These are phyloP conservation scores for Didymella keratinophila DNA, from an alignment of 2,329 filamentous ascomycete species.

Conservation along the genomic window DNA sequence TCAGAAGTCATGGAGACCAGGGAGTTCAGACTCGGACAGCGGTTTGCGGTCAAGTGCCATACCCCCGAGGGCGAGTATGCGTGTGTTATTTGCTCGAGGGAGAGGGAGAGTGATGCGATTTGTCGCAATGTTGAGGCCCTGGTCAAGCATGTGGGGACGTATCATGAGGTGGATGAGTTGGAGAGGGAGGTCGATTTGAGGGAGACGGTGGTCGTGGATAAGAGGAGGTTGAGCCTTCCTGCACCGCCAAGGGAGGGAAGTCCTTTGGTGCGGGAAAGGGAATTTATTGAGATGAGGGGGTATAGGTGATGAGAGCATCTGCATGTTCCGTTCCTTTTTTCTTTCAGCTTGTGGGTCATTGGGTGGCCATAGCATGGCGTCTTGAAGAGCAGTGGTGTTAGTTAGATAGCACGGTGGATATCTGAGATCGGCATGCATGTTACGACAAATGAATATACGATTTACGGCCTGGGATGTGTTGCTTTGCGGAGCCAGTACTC, in stretches of 20 bases:
- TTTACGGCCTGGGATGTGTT: not conserved
- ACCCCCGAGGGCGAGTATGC: slow-evolving; percentile 48
- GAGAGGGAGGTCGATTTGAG: slow-evolving; percentile 44
- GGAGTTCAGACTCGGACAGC: slow-evolving; percentile 47
- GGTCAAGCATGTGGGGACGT: slow-evolving; percentile 48
- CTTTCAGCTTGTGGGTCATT: no score
- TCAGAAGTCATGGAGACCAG: slow-evolving; percentile 47
- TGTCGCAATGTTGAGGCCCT: slow-evolving; percentile 47
- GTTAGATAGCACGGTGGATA: no score
- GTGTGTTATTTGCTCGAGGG: slow-evolving; percentile 45
- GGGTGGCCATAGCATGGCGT: not conserved
- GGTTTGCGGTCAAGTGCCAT: slow-evolving; percentile 51
- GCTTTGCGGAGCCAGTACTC: no score
- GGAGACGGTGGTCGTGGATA: slow-evolving; percentile 36
- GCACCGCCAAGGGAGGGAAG: slow-evolving; percentile 27
- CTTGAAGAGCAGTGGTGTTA: not conserved
- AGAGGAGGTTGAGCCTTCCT: slow-evolving; percentile 29
- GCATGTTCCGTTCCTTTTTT: not conserved
- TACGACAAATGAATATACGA: slow-evolving; percentile 2
- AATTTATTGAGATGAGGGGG: slow-evolving; percentile 24
- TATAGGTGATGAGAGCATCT: slow-evolving; percentile 23
- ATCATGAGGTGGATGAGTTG: slow-evolving; percentile 44
- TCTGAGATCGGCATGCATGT: not conserved
- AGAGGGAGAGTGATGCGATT: slow-evolving; percentile 48
- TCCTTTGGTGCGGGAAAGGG: slow-evolving; percentile 25